Base-by-base conservation (phyloP, 2,329 filamentous ascomycete species). In the Neophaeococcomyces aloes region DNA sequence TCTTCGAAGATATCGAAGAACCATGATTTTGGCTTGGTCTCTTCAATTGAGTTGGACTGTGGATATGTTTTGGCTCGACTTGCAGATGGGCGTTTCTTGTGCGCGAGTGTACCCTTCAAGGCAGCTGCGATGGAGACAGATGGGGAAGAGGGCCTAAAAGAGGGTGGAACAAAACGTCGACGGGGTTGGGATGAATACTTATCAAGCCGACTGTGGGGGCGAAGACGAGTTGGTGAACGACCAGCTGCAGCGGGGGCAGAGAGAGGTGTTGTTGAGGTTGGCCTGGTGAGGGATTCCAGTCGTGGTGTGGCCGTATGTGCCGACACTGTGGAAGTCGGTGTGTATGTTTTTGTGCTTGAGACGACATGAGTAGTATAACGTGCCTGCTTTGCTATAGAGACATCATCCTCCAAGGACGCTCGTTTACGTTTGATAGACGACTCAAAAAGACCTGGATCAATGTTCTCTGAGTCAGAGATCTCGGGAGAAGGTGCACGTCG, bases 1-100 rank as follows among this genome's bases (percentile, higher is more conserved):
- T 98, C 89, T 60, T 94, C 86, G 60, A 95, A 81, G 57, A 98
- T 96, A 47, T 89, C 83, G 59, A 98, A 96, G 68, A 83, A 83
- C 88, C 87, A 95, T 47, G 62, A 60, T 46, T 71, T 73, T 17
- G 71, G 67, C 65, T 70, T 66, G 46, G 73, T 73, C 27, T 77
- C 72, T 58, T 82, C 76, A 55, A 72, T 61, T 42, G 74, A 69
- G 17, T 69, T 58, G 47, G 69, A 67, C 50, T 29, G 74, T 58
- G 34, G 57, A 35, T 40, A 51, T 48, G 30, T 48, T 49, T 10
- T 30, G 19, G 29, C 18, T 18, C n/a, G 17, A 14, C 5, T 27
- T 27, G 23, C 23, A 25, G 18, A 19, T n/a, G 39, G 14, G 6
- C 41, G 17, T 29, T 49, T 54, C 30, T 48, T 48, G 29, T 48